Conservation (phyloP, 257 asterid species). For the Forsythia viridissima region DNA sequence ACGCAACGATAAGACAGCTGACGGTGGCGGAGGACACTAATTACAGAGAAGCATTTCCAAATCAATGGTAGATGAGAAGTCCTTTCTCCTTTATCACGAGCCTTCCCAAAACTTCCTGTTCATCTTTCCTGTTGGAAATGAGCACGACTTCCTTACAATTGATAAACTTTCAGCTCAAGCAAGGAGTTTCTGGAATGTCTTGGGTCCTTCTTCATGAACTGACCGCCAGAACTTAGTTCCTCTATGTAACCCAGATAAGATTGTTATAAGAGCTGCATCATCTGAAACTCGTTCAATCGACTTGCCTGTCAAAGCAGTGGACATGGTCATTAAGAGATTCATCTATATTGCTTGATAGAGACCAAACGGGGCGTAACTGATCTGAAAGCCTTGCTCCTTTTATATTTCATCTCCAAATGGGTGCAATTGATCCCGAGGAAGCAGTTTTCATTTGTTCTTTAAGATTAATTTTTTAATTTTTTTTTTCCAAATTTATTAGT, state of each 20-base stretch:
- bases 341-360: background rate
- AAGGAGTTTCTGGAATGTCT: background rate
- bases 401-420: background rate
- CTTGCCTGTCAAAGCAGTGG: background rate
- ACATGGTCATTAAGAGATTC: background rate
- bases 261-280: background rate
- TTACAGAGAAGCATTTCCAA: constrained; percentile 82
- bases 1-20: constrained; percentile 50
- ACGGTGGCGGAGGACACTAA: constrained; percentile 54
- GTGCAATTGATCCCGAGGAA: background rate
- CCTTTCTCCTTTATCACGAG: background rate
- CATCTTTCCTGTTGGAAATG: background rate
- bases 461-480: background rate
- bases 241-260: background rate
- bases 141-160: background rate
- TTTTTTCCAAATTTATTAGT: background rate
- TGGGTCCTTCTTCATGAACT: background rate
- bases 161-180: background rate
- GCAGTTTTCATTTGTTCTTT: background rate
- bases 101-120: background rate
- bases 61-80: constrained; percentile 66
- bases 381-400: background rate
- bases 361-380: background rate
- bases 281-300: background rate
- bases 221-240: background rate